Conservation (phyloP, 306 rosid species). For the Dalbergia cultrata region DNA sequence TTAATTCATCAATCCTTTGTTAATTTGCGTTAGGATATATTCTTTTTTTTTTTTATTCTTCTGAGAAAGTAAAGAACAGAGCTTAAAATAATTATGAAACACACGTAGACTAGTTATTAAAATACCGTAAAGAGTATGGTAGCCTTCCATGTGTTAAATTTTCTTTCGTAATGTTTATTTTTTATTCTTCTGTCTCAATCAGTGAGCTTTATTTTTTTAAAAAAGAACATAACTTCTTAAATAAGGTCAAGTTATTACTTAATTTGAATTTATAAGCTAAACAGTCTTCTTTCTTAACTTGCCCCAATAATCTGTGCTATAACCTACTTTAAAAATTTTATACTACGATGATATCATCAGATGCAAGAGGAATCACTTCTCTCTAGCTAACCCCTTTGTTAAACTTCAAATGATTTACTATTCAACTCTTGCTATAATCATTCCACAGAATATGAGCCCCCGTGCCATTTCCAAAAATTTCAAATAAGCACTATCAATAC, state of each 20-base stretch:
- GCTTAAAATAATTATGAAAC: neutral
- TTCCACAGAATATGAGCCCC: neutral
- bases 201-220: neutral
- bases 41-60: neutral
- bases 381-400: neutral
- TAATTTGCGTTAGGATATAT: neutral
- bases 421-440: neutral
- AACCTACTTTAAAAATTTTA: neutral
- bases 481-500: too few species aligned
- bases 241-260: neutral
- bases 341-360: neutral
- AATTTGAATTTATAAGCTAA: neutral
- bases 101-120: neutral
- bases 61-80: neutral
- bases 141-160: neutral
- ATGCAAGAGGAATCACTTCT: neutral
- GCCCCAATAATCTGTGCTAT: neutral
- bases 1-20: neutral
- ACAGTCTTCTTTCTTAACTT: too few species aligned
- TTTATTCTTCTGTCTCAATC: neutral
- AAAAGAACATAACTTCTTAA: too few species aligned
- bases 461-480: neutral
- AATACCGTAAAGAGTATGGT: neutral
- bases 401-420: neutral
- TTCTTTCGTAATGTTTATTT: slow-evolving; percentile 1